These are phyloP conservation scores for Cryptosporidium ubiquitum DNA, from an alignment of 169 alveolate species.

Conservation along the genomic window DNA sequence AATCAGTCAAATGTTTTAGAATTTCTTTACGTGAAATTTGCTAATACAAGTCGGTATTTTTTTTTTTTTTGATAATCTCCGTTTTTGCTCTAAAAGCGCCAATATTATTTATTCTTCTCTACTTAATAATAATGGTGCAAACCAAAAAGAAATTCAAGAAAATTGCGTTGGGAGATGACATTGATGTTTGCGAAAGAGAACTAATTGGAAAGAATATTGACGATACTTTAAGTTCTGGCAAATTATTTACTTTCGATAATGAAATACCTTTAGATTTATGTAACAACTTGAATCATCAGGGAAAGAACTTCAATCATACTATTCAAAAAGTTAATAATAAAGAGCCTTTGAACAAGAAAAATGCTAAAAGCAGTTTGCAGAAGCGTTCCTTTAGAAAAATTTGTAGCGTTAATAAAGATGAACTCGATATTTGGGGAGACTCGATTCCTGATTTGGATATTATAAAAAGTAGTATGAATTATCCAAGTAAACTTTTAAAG, in stretches of 20 bases:
- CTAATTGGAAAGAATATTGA: neutral
- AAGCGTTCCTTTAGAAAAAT: neutral
- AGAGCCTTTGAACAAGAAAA: neutral
- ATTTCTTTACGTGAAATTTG: neutral
- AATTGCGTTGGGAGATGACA: neutral
- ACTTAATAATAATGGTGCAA: slow-evolving; percentile 30
- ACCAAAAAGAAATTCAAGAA: slow-evolving; percentile 22
- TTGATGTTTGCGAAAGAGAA: neutral
- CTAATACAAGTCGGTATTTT: neutral
- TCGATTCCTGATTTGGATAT: neutral
- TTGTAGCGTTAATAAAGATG: neutral
- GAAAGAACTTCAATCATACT: neutral
- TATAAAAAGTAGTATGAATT: neutral
- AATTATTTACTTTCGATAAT: slow-evolving; percentile 34
- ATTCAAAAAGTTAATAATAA: neutral
- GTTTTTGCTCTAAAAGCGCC: neutral
- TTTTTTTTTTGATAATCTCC: neutral
- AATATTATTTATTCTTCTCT: neutral
- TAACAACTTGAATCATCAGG: neutral
- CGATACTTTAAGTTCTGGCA: neutral
- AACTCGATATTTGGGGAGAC: slow-evolving; percentile 56
- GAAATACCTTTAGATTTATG: neutral
- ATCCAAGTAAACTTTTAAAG: slow-evolving; percentile 11
- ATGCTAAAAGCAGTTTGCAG: neutral
- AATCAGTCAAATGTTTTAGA: too few species aligned